A percentile compares a stretch with the other conserved stretches of the same genome.
phyloP scores from a whole-genome alignment of 257 asterid species.

The Ilex aquifolium region DNA sequence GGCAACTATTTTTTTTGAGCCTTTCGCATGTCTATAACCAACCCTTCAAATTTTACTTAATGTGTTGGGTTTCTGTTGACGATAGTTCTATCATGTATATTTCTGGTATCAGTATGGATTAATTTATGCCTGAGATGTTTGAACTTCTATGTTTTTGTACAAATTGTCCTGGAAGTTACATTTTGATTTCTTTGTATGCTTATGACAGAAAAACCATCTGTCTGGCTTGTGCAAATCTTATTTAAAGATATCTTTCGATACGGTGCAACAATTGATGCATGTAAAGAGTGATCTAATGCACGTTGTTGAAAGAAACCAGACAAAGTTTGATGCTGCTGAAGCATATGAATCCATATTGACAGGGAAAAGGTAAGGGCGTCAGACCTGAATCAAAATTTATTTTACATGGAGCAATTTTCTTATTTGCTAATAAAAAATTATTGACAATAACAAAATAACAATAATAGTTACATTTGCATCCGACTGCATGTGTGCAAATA shows the following conservation, averaged over 20 bases:
- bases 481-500: slow-evolving; percentile 6
- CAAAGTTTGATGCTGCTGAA: slow-evolving; percentile 75
- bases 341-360: slow-evolving; percentile 91
- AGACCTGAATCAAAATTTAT: not conserved
- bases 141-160: not conserved
- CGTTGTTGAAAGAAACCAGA: slow-evolving; percentile 80
- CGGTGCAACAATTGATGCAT: slow-evolving; percentile 94
- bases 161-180: not conserved
- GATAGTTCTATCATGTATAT: too few relatives aligned
- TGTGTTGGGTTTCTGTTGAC: not conserved
- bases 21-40: not conserved
- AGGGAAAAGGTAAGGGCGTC: slow-evolving; percentile 55
- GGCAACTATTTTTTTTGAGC: not conserved
- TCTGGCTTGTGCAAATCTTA: slow-evolving; percentile 75
- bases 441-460: too few relatives aligned
- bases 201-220: slow-evolving; percentile 83
- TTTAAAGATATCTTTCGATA: slow-evolving; percentile 86
- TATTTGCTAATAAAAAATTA: not conserved
- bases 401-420: not conserved
- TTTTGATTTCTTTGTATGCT: not conserved
- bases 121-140: not conserved
- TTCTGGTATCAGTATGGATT: too few relatives aligned
- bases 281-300: slow-evolving; percentile 83
- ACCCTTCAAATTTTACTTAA: too few relatives aligned
- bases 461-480: not conserved